A percentile compares a stretch with the other conserved stretches of the same genome.
These are phyloP conservation scores for Dalbergia oliveri DNA, from an alignment of 306 rosid genomes.

Conservation along the genomic window DNA sequence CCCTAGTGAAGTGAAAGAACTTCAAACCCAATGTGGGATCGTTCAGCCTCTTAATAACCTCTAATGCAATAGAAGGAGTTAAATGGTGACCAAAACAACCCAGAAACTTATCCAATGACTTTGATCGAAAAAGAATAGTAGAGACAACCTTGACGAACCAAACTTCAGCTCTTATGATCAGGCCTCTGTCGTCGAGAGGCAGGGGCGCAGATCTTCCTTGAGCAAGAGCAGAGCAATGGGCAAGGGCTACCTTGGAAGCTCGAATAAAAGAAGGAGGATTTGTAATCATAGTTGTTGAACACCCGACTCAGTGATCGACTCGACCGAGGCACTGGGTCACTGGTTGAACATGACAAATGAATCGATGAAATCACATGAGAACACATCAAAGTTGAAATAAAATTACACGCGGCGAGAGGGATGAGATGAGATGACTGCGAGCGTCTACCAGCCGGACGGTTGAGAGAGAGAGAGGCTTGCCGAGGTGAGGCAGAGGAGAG, in stretches of 20 bases:
- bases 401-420: background rate
- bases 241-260: slow-evolving; percentile 62
- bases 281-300: slow-evolving; percentile 38
- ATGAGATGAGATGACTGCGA: no score
- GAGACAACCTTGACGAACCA: slow-evolving; percentile 84
- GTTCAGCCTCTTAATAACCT: slow-evolving; percentile 73
- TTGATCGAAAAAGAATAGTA: slow-evolving; percentile 68
- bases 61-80: slow-evolving; percentile 69
- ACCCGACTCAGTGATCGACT: background rate
- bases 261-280: slow-evolving; percentile 60
- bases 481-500: no score
- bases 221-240: slow-evolving; percentile 52
- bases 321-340: background rate
- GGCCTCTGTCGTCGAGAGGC: slow-evolving; percentile 44
- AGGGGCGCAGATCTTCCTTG: slow-evolving; percentile 52
- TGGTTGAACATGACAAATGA: background rate
- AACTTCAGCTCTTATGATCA: slow-evolving; percentile 60
- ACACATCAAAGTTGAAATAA: background rate
- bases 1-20: slow-evolving; percentile 73
- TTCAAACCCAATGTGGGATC: slow-evolving; percentile 65
- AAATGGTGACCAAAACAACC: slow-evolving; percentile 62
- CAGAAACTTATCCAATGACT: slow-evolving; percentile 55
- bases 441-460: no score
- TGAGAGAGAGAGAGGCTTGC: no score
- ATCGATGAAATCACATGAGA: background rate